Percentiles rank a stretch among this genome's conserved stretches.
These are phyloP conservation scores for Aspergillus udagawae DNA, from an alignment of 2,329 filamentous ascomycete genomes.

Conservation along the genomic window DNA sequence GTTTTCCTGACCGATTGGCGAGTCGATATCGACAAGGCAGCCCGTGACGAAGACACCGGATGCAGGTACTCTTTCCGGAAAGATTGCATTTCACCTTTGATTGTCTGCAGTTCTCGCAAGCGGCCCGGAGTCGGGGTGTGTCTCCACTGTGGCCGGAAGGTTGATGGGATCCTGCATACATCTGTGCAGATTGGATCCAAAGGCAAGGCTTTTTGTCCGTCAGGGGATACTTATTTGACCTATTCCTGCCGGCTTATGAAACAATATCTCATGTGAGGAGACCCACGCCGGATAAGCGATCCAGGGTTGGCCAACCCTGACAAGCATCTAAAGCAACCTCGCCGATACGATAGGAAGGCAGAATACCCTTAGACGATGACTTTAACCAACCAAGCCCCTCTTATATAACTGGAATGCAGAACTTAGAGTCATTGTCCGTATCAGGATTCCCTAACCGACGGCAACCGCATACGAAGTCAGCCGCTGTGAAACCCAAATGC, in stretches of 20 bases:
- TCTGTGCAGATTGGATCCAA: slow-evolving; percentile 7
- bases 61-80: slow-evolving; percentile 34
- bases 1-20: slow-evolving; percentile 38
- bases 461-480: slow-evolving; percentile 33
- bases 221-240: not conserved
- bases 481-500: slow-evolving; percentile 35
- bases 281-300: not conserved
- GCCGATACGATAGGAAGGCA: not conserved
- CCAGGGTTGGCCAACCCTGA: not conserved
- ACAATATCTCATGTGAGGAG: not conserved
- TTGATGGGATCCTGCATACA: slow-evolving; percentile 25
- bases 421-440: slow-evolving; percentile 21
- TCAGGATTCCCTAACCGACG: slow-evolving; percentile 27
- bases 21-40: slow-evolving; percentile 35
- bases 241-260: slow-evolving; percentile 9
- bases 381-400: slow-evolving; percentile 1
- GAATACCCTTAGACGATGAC: not conserved
- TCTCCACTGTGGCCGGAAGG: slow-evolving; percentile 20
- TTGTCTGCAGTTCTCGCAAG: slow-evolving; percentile 38
- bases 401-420: slow-evolving; percentile 15
- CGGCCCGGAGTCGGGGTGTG: slow-evolving; percentile 34
- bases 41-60: slow-evolving; percentile 36
- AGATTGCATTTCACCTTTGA: slow-evolving; percentile 39
- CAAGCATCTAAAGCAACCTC: not conserved
- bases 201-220: not conserved